Percentiles rank a stretch among this genome's conserved stretches.
Conservation (phyloP, 306 rosid genomes). For the Rosa persica region DNA sequence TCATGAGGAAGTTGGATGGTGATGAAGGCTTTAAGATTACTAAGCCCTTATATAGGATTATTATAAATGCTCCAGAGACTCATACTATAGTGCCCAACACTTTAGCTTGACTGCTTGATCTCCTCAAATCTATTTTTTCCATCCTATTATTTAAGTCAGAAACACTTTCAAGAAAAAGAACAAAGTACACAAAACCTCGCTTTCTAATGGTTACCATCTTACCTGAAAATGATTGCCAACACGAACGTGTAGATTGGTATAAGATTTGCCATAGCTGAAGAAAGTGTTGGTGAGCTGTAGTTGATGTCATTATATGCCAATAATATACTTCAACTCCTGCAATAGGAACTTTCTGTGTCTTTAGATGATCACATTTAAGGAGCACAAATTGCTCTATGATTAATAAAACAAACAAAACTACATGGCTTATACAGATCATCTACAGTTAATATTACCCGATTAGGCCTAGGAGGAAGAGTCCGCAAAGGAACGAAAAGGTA, state of each 20-base stretch:
- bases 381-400: neutral
- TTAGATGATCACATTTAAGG: too few species aligned
- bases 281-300: slow-evolving; percentile 25
- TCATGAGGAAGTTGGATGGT: neutral
- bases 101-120: slow-evolving; percentile 6
- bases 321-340: slow-evolving; percentile 14
- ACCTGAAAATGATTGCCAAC: slow-evolving; percentile 21
- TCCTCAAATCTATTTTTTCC: neutral
- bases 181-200: too few species aligned
- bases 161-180: neutral
- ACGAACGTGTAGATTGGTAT: slow-evolving; percentile 13
- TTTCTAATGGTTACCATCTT: too few species aligned
- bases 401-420: neutral
- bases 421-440: too few species aligned
- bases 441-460: too few species aligned
- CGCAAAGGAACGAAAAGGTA: too few species aligned
- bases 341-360: neutral
- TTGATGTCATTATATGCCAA: slow-evolving; percentile 8
- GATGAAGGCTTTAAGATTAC: slow-evolving; percentile 2
- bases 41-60: slow-evolving; percentile 11
- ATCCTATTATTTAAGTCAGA: neutral
- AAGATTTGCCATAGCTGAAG: slow-evolving; percentile 23
- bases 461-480: too few species aligned
- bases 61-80: slow-evolving; percentile 12
- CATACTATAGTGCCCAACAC: slow-evolving; percentile 13